A percentile compares a stretch with the other conserved stretches of the same genome.
Evolutionary conservation across 257 asterid species (phyloP).

Genomic region (Prunella vulgaris): DNA sequence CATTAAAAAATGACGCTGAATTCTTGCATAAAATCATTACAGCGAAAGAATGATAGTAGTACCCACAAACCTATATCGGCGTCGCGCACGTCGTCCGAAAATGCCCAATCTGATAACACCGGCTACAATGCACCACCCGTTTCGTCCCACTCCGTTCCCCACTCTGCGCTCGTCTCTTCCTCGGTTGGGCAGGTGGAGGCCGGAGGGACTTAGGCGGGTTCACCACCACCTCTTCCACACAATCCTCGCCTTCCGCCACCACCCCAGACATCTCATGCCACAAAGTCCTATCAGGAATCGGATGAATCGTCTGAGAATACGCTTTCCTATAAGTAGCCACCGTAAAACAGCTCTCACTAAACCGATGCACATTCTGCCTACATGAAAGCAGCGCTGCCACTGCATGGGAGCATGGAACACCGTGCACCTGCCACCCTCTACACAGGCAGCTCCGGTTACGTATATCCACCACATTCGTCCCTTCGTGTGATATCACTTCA

Average conservation of each 20-base stretch:
- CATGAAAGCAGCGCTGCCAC: constrained; percentile 67
- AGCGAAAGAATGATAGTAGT: neutral
- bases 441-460: constrained; percentile 47
- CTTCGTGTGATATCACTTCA: constrained; percentile 61
- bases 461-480: constrained; percentile 45
- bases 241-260: constrained; percentile 15
- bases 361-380: constrained; percentile 65
- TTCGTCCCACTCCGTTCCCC: constrained; percentile 41
- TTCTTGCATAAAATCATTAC: constrained; percentile 16
- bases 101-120: constrained; percentile 78
- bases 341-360: constrained; percentile 64
- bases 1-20: neutral
- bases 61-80: constrained; percentile 36
- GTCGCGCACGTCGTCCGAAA: constrained; percentile 74
- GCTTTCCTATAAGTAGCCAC: constrained; percentile 55
- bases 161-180: constrained; percentile 42
- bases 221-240: constrained; percentile 31
- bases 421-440: constrained; percentile 59
- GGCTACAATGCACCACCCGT: constrained; percentile 69
- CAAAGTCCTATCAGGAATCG: constrained; percentile 54
- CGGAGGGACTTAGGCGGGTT: constrained; percentile 59
- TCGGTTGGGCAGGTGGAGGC: constrained; percentile 42
- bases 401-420: constrained; percentile 67
- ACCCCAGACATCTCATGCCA: constrained; percentile 49
- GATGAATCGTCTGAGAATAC: constrained; percentile 66